Base-by-base conservation (phyloP, 257 asterid species). In the Gardenia jasminoides region DNA sequence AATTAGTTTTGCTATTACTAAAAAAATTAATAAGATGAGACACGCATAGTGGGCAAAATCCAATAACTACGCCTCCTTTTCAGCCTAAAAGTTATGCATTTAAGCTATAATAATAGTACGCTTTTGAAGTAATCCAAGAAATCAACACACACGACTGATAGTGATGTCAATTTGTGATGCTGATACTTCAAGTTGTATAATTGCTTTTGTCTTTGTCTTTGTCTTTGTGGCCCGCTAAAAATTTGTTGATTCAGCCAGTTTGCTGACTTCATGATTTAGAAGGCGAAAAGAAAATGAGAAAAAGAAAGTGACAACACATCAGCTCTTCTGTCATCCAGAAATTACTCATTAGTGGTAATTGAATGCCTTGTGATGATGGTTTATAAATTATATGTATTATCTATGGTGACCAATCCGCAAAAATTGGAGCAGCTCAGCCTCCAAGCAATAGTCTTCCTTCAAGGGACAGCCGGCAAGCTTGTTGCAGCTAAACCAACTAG, bases 91-190 rank as follows among this genome's bases (percentile, higher is more conserved):
- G 79, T 64, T 10, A 76, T 62, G 65, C 22, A n/a, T 46, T 46
- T 20, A 39, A 46, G 20, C 58, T 48, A 52, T 22, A 43, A 22
- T 71, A 70, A 16, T 47, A 67, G 36, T 70, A 70, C 33, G 68
- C 62, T 54, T 73, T 39, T 64, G 33, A 61, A 72, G 70, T n/a
- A 79, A 48, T 73, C 39, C 65, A 50, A 66, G 46, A 67, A 72
- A 71, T 79, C 11, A 65, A 54, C 54, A n/a, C n/a, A 22, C 62
- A 79, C 50, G 78, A 62, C 48, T 72, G 56, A 9, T 68, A 47
- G 31, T 79, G 82, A 79, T 61, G 77, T 43, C 72, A 62, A 62
- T 62, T 61, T 61, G 43, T 62, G 72, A 65, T 39, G 52, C 79
- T 76, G 71, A 56, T 56, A 44, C 78, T 43, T 61, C 62, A 71